Evolutionary conservation across 2,329 filamentous ascomycete genomes (phyloP), one percentile per base, ranked within the genome.

Genomic region (Colletotrichum chrysophilum): DNA sequence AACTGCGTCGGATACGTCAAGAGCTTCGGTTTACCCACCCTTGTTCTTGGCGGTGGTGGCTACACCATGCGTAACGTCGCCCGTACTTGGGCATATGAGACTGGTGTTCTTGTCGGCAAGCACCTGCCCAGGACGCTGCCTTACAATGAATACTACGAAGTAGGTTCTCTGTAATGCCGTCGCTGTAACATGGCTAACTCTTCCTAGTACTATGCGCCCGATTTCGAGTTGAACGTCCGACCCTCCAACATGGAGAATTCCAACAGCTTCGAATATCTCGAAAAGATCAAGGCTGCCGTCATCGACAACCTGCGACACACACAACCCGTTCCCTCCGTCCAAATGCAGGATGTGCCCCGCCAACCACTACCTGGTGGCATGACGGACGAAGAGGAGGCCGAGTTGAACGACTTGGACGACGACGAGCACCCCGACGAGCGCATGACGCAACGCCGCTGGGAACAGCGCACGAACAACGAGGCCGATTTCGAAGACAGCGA

Each of bases 21-120:
- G 86, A 93, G 91, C 77, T 96, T 96, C 83, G 91, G 92, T 34
- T 89, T 97, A 12, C 97, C 97, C 0, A 93, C 97, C 4, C 90
- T 99, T n/a, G 94, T 99, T 24, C 92, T 99, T 21, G 97, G 97
- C 36, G 97, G 97, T 18, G 97, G 97, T 78, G 97, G 97, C 64
- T 99, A 99, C 86, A 99, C 97, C 1, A 97, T 98, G 85, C 94
- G 97, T 77, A 99, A 99, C 79, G 97, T 99, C 13, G 96, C 97
- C 21, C 94, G 97, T 66, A 97, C 96, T 7, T 99, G 97, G 97
- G 96, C 96, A 8, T 98, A 96, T 83, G 97, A 99, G 86, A 99
- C 97, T 2, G 96, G 96, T 78, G 91, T 96, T 74, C 90, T 98
- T 10, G 95, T 98, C 24, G 95, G 95, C 32, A 92, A 96, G 76